These are phyloP conservation scores for Magnusiomyces suaveolens DNA, from an alignment of 1,139 yeast genomes.

Conservation along the genomic window DNA sequence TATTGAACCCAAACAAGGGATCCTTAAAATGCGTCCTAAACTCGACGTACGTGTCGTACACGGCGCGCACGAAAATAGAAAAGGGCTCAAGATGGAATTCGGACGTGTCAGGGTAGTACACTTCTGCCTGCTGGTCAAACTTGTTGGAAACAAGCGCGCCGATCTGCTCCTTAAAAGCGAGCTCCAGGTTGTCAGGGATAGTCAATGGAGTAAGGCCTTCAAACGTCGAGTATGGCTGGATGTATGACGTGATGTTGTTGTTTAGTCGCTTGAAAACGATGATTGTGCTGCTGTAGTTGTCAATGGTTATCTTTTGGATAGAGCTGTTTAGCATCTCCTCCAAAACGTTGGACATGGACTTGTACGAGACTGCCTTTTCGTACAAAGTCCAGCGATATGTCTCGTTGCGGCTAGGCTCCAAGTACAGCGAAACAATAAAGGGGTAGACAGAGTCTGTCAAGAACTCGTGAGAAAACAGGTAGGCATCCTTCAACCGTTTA, in stretches of 20 bases:
- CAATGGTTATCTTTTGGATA: background rate
- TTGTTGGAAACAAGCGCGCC: background rate
- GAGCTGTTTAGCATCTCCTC: background rate
- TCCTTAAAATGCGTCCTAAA: background rate
- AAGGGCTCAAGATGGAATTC: background rate
- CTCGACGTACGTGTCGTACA: background rate
- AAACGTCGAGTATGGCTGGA: slow-evolving; percentile 2
- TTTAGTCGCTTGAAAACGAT: background rate
- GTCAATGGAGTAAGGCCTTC: background rate
- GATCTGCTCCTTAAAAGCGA: slow-evolving; percentile 4
- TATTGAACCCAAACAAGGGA: slow-evolving; percentile 1
- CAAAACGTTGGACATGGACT: background rate
- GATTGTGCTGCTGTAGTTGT: background rate
- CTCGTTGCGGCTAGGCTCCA: background rate
- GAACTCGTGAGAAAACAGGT: background rate
- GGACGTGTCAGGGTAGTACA: background rate
- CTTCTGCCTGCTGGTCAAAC: background rate
- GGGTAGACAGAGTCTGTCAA: background rate
- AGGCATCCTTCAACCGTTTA: background rate
- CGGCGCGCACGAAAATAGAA: background rate
- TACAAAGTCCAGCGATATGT: background rate
- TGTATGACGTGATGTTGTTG: background rate
- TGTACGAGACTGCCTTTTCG: slow-evolving; percentile 2
- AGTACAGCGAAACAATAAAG: background rate
- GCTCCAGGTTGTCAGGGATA: background rate